phyloP scores from a whole-genome alignment of 192 early-diverging fungal genomes.

The Funneliformis mosseae region DNA sequence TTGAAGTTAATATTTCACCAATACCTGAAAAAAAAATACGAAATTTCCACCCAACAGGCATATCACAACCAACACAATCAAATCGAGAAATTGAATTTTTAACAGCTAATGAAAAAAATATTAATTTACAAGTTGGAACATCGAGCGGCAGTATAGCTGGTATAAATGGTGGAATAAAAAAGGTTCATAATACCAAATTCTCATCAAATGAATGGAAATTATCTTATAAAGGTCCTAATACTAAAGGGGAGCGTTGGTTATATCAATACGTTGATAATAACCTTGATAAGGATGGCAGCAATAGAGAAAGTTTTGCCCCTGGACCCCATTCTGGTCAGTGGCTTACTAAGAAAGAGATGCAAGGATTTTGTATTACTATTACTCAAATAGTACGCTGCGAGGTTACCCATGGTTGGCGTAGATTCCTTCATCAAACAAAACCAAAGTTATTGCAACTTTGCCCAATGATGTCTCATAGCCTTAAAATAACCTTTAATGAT shows the following conservation, averaged over 20 bases:
- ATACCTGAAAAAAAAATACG: not conserved
- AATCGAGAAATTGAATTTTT: not conserved
- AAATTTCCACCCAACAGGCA: not conserved
- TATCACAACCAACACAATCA: not conserved
- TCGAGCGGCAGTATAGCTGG: not conserved
- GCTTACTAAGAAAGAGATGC: not conserved
- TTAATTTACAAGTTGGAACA: not conserved
- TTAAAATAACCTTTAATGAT: not conserved
- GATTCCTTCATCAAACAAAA: not conserved
- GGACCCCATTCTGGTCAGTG: not conserved
- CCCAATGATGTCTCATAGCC: not conserved
- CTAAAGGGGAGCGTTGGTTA: not conserved
- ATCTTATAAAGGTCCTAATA: not conserved
- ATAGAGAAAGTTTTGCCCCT: not conserved
- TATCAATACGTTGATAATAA: not conserved
- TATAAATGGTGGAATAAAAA: not conserved
- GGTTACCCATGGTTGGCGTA: not conserved
- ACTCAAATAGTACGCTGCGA: not conserved
- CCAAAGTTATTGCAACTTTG: not conserved
- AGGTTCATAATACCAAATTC: not conserved
- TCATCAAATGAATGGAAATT: not conserved
- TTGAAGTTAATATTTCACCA: not conserved
- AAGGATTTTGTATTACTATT: not conserved
- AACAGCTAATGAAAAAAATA: not conserved
- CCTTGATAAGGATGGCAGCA: not conserved